Base-by-base conservation (phyloP, 108 stramenopile species). In the Fragilaria radians region DNA sequence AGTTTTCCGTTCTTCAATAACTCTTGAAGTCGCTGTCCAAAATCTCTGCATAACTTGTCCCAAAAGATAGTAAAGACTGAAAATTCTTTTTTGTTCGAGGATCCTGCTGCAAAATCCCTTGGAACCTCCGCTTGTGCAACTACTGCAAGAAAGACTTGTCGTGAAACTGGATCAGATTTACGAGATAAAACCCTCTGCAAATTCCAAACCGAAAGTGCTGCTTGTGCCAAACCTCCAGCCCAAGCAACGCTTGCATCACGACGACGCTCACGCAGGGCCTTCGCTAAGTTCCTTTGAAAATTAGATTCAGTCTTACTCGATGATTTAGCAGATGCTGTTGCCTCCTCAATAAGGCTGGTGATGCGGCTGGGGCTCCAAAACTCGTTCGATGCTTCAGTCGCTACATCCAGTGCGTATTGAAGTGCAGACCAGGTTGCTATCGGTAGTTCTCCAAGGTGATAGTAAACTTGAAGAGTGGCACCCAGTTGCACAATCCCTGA, bases 391-490 rank as follows among this genome's bases (percentile, higher is more conserved):
- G 70, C 73, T 3, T 53, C 66, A 47, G 78, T 69, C 5, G 77
- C 81, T 42, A 75, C 81, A 19, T 67, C 32, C 14, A 88, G 64
- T 14, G 83, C 90, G 47, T 71, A 53, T 25, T 70, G 47, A 1
- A 92, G 83, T 5, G 83, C 86, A 48, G 66, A 77, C 90, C 90
- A 92, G 22, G 85, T 68, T 1, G 90, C 90, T 52, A 78, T 64
- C 28, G 85, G 85, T 17, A 92, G 65, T 65, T 91, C 90, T 3
- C 86, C 85, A 25, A 91, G 52, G 63, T 88, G 86, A 60, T 66
- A 91, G 55, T 91, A 91, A 3, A 91, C 90, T 67, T 91, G 90
- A 14, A 91, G 67, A 19, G 86, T 91, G 0, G 81, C 80, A 29
- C 90, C 90, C 50, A 91, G 60, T 32, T 65, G 32, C 59, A 78